These are phyloP conservation scores for Calophaca sinica DNA, from an alignment of 306 rosid genomes.

Conservation along the genomic window DNA sequence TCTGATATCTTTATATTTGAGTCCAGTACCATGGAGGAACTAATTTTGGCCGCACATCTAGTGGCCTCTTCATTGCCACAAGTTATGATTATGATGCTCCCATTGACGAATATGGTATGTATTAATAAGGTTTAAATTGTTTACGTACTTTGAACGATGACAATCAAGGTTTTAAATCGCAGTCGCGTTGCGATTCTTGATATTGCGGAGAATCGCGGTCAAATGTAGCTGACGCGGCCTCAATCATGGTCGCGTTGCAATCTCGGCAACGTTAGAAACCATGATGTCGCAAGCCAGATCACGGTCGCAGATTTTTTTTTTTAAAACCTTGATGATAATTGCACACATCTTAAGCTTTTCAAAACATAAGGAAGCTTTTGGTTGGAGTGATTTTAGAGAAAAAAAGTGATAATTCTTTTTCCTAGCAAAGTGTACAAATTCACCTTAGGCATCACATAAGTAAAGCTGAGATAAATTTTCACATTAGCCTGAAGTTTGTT, in stretches of 20 bases:
- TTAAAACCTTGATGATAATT: neutral
- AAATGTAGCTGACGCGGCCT: no score
- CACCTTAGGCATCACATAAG: conserved; percentile 10
- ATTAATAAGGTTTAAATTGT: conserved; percentile 9
- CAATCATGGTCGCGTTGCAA: no score
- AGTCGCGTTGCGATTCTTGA: no score
- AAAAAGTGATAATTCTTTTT: no score
- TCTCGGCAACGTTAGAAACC: no score
- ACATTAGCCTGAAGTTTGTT: conserved; percentile 44
- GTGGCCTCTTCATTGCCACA: conserved; percentile 91
- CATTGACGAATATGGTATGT: conserved; percentile 84
- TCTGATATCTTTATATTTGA: conserved; percentile 11
- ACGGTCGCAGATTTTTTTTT: no score
- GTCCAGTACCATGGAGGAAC: conserved; percentile 98
- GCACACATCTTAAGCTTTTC: neutral
- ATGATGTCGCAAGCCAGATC: no score
- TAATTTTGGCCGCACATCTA: conserved; percentile 85
- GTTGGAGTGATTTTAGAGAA: no score
- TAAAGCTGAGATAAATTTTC: no score
- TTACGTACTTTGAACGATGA: conserved; percentile 5
- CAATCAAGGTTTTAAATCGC: no score
- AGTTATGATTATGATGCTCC: conserved; percentile 99
- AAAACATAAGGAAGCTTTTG: neutral
- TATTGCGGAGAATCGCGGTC: no score
- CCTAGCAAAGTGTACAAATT: no score